Base-by-base conservation (phyloP, 768 basidiomycete genomes). In the Russula abietina region DNA sequence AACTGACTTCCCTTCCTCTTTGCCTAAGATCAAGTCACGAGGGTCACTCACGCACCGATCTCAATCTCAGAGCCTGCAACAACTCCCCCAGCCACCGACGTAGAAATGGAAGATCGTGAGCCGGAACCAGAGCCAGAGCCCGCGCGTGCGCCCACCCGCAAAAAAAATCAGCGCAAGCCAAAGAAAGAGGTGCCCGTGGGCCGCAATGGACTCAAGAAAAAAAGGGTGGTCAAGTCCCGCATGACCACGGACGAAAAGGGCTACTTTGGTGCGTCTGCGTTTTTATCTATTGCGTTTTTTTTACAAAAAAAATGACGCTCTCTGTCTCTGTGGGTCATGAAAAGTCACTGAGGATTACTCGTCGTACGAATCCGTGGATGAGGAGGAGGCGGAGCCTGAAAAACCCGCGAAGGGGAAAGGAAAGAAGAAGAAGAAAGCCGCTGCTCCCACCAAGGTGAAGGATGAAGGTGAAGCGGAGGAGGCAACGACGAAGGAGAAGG, bases 291-390 rank as follows among this genome's bases (percentile, higher is more conserved):
- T n/a, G n/a, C n/a, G n/a, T n/a, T n/a, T n/a, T n/a, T n/a, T n/a
- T n/a, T n/a, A n/a, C n/a, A n/a, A n/a, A 30, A 30, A 30, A 30
- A 54, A 38, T 57, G 19, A 10, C 30, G 19, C 28, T n/a, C n/a
- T n/a, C n/a, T n/a, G 16, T 63, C 38, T 26, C 67, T 57, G 52
- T 11, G 61, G 51, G 28, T 2, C 45, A 55, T 36, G 0, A 66
- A n/a, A n/a, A 92, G 91, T 82, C 17, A 86, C 80, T 41, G 86
- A 89, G 70, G 91, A 92, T 70, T 88, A 89, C 70, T 88, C 88
- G 8, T 83, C 83, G 19, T 92, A 89, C 69, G 90, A 93, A 73
- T 90, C 89, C 10, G 87, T 87, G 9, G 81, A 81, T 9, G 87
- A 84, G 60, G 79, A 85, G 32, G 83, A 80, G 2, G 36, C 11